Conservation (phyloP, 2,329 filamentous ascomycete genomes). For the Pseudocercospora fijiensis region DNA sequence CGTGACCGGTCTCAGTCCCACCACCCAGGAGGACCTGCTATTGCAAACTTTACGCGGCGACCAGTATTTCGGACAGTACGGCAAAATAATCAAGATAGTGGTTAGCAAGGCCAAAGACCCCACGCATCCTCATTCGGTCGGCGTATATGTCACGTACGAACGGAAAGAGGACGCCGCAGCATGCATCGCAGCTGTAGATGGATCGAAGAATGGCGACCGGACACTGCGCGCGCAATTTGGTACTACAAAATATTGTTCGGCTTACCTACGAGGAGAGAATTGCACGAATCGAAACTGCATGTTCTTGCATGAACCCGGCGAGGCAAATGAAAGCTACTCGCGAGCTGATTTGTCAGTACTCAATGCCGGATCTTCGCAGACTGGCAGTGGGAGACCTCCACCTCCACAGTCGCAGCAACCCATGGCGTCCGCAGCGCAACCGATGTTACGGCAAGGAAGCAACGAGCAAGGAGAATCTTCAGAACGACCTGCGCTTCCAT, state of each 20-base stretch:
- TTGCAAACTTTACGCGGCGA: slow-evolving; percentile 84
- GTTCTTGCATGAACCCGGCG: slow-evolving; percentile 96
- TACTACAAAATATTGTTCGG: slow-evolving; percentile 98
- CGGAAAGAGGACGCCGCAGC: slow-evolving; percentile 83
- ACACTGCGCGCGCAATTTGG: slow-evolving; percentile 75
- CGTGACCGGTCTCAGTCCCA: slow-evolving; percentile 89
- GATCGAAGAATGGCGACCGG: slow-evolving; percentile 85
- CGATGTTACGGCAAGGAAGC: slow-evolving; percentile 64
- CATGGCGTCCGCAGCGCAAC: slow-evolving; percentile 53
- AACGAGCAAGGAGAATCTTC: slow-evolving; percentile 34
- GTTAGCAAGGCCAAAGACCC: slow-evolving; percentile 91
- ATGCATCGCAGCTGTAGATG: slow-evolving; percentile 90
- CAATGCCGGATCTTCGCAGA: slow-evolving; percentile 80
- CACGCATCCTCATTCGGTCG: slow-evolving; percentile 75
- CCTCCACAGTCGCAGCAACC: slow-evolving; percentile 52
- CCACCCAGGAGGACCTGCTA: slow-evolving; percentile 86
- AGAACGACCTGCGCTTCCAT: slow-evolving; percentile 89
- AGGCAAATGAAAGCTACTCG: slow-evolving; percentile 95
- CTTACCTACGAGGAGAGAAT: slow-evolving; percentile 88
- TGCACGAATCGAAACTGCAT: slow-evolving; percentile 97
- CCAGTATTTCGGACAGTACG: slow-evolving; percentile 97
- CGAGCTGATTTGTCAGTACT: slow-evolving; percentile 91
- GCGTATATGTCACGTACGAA: slow-evolving; percentile 98
- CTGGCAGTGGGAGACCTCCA: slow-evolving; percentile 59
- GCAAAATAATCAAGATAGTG: slow-evolving; percentile 97